phyloP scores from a whole-genome alignment of 768 basidiomycete species.

The Infundibulicybe gibba region DNA sequence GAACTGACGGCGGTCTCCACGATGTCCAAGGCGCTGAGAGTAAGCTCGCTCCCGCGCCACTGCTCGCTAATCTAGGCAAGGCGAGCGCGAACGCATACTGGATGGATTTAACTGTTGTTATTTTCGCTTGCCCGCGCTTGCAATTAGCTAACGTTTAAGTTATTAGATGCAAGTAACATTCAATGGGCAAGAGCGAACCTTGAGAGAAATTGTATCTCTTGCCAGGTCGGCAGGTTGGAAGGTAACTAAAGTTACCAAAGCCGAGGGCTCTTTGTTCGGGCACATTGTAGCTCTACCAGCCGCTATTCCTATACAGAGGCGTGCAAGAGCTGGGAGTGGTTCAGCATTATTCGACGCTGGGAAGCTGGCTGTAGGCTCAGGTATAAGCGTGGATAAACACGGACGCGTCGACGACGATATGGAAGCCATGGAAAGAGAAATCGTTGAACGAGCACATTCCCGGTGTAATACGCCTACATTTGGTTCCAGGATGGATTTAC shows the following conservation, averaged over 20 bases:
- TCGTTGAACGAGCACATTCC: constrained; percentile 42
- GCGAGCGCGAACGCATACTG: constrained; percentile 69
- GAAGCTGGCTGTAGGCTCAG: constrained; percentile 2
- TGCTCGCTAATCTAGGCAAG: constrained; percentile 73
- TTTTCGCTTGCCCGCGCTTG: neutral
- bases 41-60: constrained; percentile 51
- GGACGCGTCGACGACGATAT: neutral
- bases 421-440: constrained; percentile 23
- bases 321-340: constrained; percentile 16
- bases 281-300: constrained; percentile 67
- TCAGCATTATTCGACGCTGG: constrained; percentile 18
- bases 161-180: constrained; percentile 65
- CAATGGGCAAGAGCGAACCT: constrained; percentile 67
- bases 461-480: constrained; percentile 62
- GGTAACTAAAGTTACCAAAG: constrained; percentile 48
- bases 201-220: constrained; percentile 57
- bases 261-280: constrained; percentile 65
- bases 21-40: constrained; percentile 50
- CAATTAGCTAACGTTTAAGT: constrained; percentile 1
- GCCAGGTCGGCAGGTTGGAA: constrained; percentile 60
- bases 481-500: constrained; percentile 47
- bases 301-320: constrained; percentile 35
- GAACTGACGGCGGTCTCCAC: constrained; percentile 23
- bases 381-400: constrained; percentile 1
- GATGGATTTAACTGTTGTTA: constrained; percentile 62